phyloP scores from a whole-genome alignment of 305 asterid species.

The Euphrasia arctica region DNA sequence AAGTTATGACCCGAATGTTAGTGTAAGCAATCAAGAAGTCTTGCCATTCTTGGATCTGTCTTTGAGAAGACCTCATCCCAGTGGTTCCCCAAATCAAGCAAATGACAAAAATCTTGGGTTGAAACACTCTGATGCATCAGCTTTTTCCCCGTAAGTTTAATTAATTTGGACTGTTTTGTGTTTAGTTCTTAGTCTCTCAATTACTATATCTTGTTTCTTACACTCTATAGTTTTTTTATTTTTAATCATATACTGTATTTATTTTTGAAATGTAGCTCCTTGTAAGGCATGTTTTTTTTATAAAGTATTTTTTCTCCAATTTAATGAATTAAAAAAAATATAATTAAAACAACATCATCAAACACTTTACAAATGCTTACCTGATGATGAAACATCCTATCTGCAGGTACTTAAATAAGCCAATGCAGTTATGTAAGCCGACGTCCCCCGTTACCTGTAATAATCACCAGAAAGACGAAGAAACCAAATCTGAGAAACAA shows the following conservation, averaged over 20 bases:
- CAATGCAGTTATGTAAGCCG: slow-evolving; percentile 34
- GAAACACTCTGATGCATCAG: slow-evolving; percentile 86
- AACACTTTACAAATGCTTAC: not conserved
- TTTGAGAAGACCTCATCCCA: slow-evolving; percentile 52
- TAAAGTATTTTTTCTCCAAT: not conserved
- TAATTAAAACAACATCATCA: slow-evolving; percentile 2
- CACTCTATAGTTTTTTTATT: too few species aligned
- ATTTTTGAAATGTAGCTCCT: too few species aligned
- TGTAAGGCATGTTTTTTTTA: too few species aligned
- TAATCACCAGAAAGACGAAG: slow-evolving; percentile 43
- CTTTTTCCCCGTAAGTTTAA: slow-evolving; percentile 76
- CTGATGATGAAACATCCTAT: slow-evolving; percentile 3
- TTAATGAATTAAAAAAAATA: not conserved
- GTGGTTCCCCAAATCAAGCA: not conserved
- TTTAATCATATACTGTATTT: too few species aligned
- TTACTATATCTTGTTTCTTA: too few species aligned
- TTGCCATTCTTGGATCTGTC: slow-evolving; percentile 69
- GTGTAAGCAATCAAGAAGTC: slow-evolving; percentile 44
- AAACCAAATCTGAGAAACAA: slow-evolving; percentile 36
- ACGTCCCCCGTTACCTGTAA: slow-evolving; percentile 37
- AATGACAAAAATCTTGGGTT: slow-evolving; percentile 42
- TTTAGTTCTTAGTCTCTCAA: not conserved
- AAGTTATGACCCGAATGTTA: slow-evolving; percentile 34
- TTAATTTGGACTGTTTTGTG: not conserved
- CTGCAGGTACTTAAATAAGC: slow-evolving; percentile 71